Percentiles rank a stretch among this genome's conserved stretches.
Conservation (phyloP, 1,284 basidiomycete species). For the Cutaneotrichosporon sp. region DNA sequence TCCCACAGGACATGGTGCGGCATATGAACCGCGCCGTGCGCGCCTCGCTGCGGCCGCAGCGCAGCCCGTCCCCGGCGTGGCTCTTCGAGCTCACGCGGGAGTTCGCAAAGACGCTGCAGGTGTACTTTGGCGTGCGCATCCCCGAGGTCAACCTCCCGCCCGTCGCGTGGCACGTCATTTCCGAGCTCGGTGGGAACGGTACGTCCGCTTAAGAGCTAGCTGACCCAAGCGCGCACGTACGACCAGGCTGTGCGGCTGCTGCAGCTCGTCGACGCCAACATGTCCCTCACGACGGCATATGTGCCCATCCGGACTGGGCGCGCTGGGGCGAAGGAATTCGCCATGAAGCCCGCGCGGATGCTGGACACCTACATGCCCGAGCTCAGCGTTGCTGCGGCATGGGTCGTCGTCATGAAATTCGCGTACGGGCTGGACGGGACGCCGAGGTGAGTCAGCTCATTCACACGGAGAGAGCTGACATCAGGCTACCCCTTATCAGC, state of each 20-base stretch:
- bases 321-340: too few relatives aligned
- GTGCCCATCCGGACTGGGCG: conserved; percentile 18
- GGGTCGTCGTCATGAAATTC: conserved; percentile 75
- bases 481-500: conserved; percentile 20
- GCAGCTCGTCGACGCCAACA: conserved; percentile 37
- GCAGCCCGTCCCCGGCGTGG: conserved; percentile 26
- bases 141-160: conserved; percentile 78
- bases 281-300: conserved; percentile 43
- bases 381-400: conserved; percentile 65
- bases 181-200: conserved; percentile 74
- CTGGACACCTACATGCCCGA: conserved; percentile 66
- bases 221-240: conserved; percentile 61
- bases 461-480: conserved; percentile 2
- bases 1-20: conserved; percentile 63
- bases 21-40: conserved; percentile 18
- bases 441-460: conserved; percentile 56
- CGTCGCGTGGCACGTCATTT: conserved; percentile 75
- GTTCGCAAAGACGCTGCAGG: conserved; percentile 31
- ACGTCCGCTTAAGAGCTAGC: conserved; percentile 56
- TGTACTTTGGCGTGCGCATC: conserved; percentile 63
- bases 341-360: conserved; percentile 18
- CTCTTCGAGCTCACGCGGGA: conserved; percentile 24
- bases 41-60: conserved; percentile 22
- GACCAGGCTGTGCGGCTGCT: conserved; percentile 44
- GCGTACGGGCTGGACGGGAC: conserved; percentile 78